Evolutionary conservation across 495 filamentous ascomycete species (phyloP), one percentile per base, ranked within the genome.

Genomic region (Jackrogersella minutella): DNA sequence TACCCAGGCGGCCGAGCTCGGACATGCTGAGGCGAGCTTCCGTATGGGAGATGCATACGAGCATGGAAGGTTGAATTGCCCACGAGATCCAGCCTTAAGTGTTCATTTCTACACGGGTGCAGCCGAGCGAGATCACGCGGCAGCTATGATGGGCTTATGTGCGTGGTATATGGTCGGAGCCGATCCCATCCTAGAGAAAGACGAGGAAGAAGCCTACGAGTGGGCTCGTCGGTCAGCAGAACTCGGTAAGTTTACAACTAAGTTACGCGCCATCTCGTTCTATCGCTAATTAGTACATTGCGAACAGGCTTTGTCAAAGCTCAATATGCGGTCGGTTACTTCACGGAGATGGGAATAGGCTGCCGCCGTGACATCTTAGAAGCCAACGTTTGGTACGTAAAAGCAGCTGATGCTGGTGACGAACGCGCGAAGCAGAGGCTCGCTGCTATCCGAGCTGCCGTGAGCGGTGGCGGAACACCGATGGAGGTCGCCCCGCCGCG

Each of bases 91-190:
- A 2, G 93, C 93, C 2, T 77, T 99, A 52, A 97, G 93, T 68
- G 93, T 99, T 16, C 95, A 99, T 74, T 98, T 97, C 73, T 99
- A 99, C 76, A 98, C 93, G 5, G 88, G 86, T 3, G 95, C 95
- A 8, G 95, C 95, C 9, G 91, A 96, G 67, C 79, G 82, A 10
- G 91, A 91, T 1, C 91, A 96, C 74, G 82, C 93, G 0, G 82
- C 90, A 39, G 95, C 93, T n/a, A 97, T 97, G 94, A 97, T 99
- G 93, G 93, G 93, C 14, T 84, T 99, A 19, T 98, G 95, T 74
- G 95, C 95, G 11, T 99, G 95, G 95, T 99, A 97, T 76, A 88
- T 99, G 77, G 91, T 98, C 7, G 95, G 95, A 0, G 96, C 95
- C 7, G 91, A 93, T 69, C 95, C 95, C 0, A 87, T 97, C 14